Evolutionary conservation across 2,329 filamentous ascomycete genomes (phyloP), one percentile per base, ranked within the genome.

Genomic region (Chrysoporthe austroafricana): DNA sequence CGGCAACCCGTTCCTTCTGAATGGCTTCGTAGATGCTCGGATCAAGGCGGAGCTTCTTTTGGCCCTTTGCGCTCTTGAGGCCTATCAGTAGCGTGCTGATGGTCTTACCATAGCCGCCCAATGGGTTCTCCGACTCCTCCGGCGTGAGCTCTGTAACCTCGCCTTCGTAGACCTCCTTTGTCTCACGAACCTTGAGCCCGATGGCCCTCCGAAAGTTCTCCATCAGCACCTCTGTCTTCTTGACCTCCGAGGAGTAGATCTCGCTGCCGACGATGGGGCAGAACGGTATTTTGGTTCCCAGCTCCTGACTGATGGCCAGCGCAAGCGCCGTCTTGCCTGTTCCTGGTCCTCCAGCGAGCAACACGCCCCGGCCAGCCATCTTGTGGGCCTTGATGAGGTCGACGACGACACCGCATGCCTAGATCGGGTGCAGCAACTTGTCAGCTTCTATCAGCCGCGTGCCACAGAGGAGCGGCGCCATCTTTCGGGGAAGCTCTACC

Each of bases 1-100:
- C 90, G 2, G 94, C 92, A 54, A 99, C 96, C 71, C 94, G 88
- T 85, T 99, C 96, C 83, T 98, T 98, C 79, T 98, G 96, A 75
- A 99, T 97, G 3, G 96, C 96, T 82, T 99, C 96, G 84, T 98
- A 99, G 80, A 99, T 98, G 81, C 94, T 97, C 11, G 96, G 96
- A 79, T 99, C 96, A 63, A 99, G 86, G 58, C 96, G 90, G 74
- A 99, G 86, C 86, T 98, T 98, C 88, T 99, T 99, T 76, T 96
- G 97, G 32, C 96, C 96, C 82, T 94, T 95, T 67, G 93, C 93
- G 74, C 94, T 97, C 85, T 98, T 97, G 73, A 99, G 83, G 13
- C 94, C 95, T 76, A 99, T 96, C 76, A 98, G 85, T 66, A 99
- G 86, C 73, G 97, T 97, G 79, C 93, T 96, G 79, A 99, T 98